Percentiles rank a stretch among this genome's conserved stretches.
These are phyloP conservation scores for Macrocybe sp. DNA, from an alignment of 1,284 basidiomycete genomes.

Conservation along the genomic window DNA sequence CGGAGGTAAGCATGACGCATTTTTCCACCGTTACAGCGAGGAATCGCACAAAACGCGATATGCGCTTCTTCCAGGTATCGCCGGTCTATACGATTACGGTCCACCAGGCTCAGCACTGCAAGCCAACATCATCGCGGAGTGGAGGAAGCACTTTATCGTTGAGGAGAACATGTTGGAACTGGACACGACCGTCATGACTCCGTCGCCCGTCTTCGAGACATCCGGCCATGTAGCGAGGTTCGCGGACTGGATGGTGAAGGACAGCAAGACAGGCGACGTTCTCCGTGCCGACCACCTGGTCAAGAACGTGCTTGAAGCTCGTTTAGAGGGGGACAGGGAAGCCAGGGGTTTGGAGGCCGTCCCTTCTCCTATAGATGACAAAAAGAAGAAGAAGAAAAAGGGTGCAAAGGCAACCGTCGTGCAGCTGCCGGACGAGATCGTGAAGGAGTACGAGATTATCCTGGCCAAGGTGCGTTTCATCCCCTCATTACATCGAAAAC, in stretches of 20 bases:
- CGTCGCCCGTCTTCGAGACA: slow-evolving; percentile 92
- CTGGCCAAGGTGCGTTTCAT: slow-evolving; percentile 72
- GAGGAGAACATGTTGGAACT: slow-evolving; percentile 99
- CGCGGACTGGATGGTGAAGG: slow-evolving; percentile 99
- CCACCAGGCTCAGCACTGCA: slow-evolving; percentile 94
- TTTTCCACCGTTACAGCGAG: not conserved
- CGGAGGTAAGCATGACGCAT: slow-evolving; percentile 55
- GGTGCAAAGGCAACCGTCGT: slow-evolving; percentile 72
- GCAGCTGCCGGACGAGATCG: slow-evolving; percentile 74
- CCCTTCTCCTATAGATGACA: slow-evolving; percentile 42
- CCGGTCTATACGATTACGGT: slow-evolving; percentile 95
- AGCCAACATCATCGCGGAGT: slow-evolving; percentile 95
- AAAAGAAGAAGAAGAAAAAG: slow-evolving; percentile 78
- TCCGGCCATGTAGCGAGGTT: slow-evolving; percentile 99
- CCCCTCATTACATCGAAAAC: not conserved
- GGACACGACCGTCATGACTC: slow-evolving; percentile 98
- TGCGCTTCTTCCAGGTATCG: slow-evolving; percentile 60
- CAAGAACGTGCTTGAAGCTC: slow-evolving; percentile 87
- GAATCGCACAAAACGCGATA: slow-evolving; percentile 3
- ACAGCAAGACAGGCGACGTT: slow-evolving; percentile 91
- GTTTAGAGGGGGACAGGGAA: slow-evolving; percentile 88
- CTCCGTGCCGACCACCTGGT: slow-evolving; percentile 97
- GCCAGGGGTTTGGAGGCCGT: slow-evolving; percentile 72
- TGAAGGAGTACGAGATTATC: slow-evolving; percentile 76
- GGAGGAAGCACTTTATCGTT: slow-evolving; percentile 98